These are phyloP conservation scores for Nasturtium officinale DNA, from an alignment of 345 rosid species.

Conservation along the genomic window DNA sequence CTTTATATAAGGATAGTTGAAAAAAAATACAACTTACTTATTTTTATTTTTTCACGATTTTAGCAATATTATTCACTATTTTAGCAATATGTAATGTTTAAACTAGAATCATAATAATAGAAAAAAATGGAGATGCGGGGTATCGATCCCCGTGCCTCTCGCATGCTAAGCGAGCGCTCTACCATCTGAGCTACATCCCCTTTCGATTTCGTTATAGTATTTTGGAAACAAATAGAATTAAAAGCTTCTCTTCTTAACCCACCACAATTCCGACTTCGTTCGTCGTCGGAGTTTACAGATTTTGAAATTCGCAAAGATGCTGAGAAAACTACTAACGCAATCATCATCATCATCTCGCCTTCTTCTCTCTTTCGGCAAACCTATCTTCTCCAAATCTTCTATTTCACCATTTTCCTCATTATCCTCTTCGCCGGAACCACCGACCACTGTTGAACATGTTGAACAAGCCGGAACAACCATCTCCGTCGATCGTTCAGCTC, in stretches of 20 bases:
- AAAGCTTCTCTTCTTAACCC: neutral
- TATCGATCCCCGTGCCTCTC: constrained; percentile 90
- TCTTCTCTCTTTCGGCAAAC: constrained; percentile 39
- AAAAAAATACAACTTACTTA: too few relatives aligned
- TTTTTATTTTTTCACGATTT: too few relatives aligned
- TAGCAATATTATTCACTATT: too few relatives aligned
- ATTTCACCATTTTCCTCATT: constrained; percentile 43
- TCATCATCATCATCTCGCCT: constrained; percentile 50
- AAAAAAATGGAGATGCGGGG: constrained; percentile 76
- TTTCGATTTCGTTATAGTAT: too few relatives aligned
- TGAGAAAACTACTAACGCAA: constrained; percentile 51
- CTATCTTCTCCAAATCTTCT: constrained; percentile 34
- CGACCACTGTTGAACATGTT: constrained; percentile 56
- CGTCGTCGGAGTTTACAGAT: constrained; percentile 7
- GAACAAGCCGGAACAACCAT: constrained; percentile 55
- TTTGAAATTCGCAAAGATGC: constrained; percentile 43
- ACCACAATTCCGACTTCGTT: neutral
- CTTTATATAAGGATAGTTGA: too few relatives aligned
- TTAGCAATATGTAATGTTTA: too few relatives aligned
- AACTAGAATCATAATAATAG: too few relatives aligned
- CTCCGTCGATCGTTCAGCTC: constrained; percentile 79
- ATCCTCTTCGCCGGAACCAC: constrained; percentile 49
- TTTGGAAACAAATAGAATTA: too few relatives aligned
- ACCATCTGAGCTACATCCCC: constrained; percentile 95
- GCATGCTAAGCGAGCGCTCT: constrained; percentile 94